Conservation (phyloP, 192 early-diverging fungal species). For the Entomortierella chlamydospora region DNA sequence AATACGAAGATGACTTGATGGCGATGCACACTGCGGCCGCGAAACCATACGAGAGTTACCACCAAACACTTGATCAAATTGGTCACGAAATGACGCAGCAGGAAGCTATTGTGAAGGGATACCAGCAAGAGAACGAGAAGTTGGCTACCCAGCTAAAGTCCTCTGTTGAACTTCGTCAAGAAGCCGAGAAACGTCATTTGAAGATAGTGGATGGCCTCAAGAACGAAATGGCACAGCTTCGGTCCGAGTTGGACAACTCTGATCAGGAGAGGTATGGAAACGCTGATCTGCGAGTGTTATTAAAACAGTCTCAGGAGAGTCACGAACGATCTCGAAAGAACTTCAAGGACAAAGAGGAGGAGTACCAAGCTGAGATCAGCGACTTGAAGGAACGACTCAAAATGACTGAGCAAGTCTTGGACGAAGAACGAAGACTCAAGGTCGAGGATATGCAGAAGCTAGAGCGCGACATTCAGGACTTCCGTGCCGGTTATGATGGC, state of each 20-base stretch:
- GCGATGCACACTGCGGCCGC: slow-evolving; percentile 55
- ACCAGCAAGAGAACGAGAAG: slow-evolving; percentile 52
- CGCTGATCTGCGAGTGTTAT: slow-evolving; percentile 16
- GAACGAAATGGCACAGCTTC: slow-evolving; percentile 31
- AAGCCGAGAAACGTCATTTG: slow-evolving; percentile 50
- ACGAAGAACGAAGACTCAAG: slow-evolving; percentile 38
- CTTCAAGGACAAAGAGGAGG: slow-evolving; percentile 50
- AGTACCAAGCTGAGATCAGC: slow-evolving; percentile 32
- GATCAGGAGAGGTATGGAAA: slow-evolving; percentile 46
- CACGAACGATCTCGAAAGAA: slow-evolving; percentile 28
- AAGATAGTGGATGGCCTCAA: slow-evolving; percentile 30
- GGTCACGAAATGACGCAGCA: slow-evolving; percentile 55
- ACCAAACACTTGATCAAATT: slow-evolving; percentile 47
- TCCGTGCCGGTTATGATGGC: slow-evolving; percentile 36
- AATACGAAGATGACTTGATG: slow-evolving; percentile 54
- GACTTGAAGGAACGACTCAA: slow-evolving; percentile 35
- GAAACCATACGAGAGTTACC: slow-evolving; percentile 51
- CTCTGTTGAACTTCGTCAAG: slow-evolving; percentile 45
- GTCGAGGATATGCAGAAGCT: slow-evolving; percentile 46
- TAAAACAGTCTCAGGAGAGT: slow-evolving; percentile 24
- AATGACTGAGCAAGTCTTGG: slow-evolving; percentile 28
- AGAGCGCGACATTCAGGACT: slow-evolving; percentile 36
- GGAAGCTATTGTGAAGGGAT: slow-evolving; percentile 45
- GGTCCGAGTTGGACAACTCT: slow-evolving; percentile 29
- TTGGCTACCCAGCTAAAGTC: slow-evolving; percentile 43